Conservation (phyloP, 192 early-diverging fungal genomes). For the Coemansia sp. region DNA sequence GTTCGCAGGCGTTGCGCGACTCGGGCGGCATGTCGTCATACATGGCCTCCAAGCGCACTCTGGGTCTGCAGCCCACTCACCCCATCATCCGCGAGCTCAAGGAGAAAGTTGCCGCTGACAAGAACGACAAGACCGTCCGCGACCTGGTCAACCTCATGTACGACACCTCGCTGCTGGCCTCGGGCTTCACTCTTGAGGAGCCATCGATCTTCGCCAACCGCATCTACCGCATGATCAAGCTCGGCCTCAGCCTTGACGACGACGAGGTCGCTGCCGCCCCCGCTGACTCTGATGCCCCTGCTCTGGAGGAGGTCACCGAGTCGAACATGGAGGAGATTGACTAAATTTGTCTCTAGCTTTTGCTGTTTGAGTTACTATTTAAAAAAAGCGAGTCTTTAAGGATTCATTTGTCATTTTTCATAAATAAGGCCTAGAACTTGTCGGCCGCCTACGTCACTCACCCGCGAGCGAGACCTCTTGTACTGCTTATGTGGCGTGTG, state of each 20-base stretch:
- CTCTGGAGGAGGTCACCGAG: constrained; percentile 59
- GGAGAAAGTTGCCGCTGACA: constrained; percentile 89
- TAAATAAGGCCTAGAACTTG: not conserved
- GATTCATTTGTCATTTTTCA: not conserved
- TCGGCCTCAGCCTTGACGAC: constrained; percentile 95
- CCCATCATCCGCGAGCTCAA: constrained; percentile 94
- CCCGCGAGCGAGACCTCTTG: not conserved
- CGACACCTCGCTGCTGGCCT: constrained; percentile 93
- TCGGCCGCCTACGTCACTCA: not conserved
- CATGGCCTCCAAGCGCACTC: constrained; percentile 99
- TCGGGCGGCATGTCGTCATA: constrained; percentile 97
- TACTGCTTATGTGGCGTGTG: not conserved
- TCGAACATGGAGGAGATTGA: constrained; percentile 76
- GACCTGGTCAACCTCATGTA: constrained; percentile 93
- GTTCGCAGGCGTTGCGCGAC: constrained; percentile 99
- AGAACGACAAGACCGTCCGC: constrained; percentile 99
- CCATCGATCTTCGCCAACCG: constrained; percentile 88
- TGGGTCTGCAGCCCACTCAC: constrained; percentile 97
- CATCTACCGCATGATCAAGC: constrained; percentile 99
- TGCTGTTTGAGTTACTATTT: not conserved
- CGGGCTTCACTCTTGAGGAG: constrained; percentile 98
- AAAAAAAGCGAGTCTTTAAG: not conserved
- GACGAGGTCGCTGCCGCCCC: constrained; percentile 60
- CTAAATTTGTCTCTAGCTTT: constrained; percentile 40
- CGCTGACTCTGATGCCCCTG: constrained; percentile 55